Evolutionary conservation across 1,284 basidiomycete genomes (phyloP), one percentile per base, ranked within the genome.

Genomic region (Caloboletus firmus): DNA sequence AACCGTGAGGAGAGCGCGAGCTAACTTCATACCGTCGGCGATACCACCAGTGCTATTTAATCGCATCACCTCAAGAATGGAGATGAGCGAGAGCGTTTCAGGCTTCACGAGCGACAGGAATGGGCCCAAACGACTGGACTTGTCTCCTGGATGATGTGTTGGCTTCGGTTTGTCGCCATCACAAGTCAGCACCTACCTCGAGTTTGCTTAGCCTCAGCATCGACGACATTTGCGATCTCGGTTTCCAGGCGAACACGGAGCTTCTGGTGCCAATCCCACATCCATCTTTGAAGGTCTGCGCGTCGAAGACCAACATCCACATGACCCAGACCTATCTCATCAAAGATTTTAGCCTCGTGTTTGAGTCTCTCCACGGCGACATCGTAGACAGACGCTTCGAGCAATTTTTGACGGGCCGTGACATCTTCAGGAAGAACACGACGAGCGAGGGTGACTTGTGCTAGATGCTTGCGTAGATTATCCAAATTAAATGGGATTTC

Each of bases 31-130:
- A 1, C 95, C 96, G 51, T 91, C 86, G 0, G 78, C 67, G 9
- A 94, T 80, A 28, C 91, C 91, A 18, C 91, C 89, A 1, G 83
- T 79, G 6, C 90, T 89, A 42, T 89, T 83, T 42, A 95, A 74
- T 17, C 92, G 84, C 89, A 98, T 92, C 49, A 95, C 71, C 70
- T 98, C 95, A 34, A 96, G 79, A 59, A 98, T 93, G 4, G 91
- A 91, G 65, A 98, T 87, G 22, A 98, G 78, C 0, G 94, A 93
- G 10, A 98, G 79, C 57, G 89, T 90, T 47, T 91, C 84, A 0
- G 89, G 78, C 13, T 85, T 81, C 20, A 99, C 77, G 0, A 95
- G 81, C 1, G 79, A 75, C 9, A 98, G 75, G 74, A 95, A 96
- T 2, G 89, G 82, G 11, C 71, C 74, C 30, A 83, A 65, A 59